These are phyloP conservation scores for Excoecaria agallocha DNA, from an alignment of 345 rosid species.

Conservation along the genomic window DNA sequence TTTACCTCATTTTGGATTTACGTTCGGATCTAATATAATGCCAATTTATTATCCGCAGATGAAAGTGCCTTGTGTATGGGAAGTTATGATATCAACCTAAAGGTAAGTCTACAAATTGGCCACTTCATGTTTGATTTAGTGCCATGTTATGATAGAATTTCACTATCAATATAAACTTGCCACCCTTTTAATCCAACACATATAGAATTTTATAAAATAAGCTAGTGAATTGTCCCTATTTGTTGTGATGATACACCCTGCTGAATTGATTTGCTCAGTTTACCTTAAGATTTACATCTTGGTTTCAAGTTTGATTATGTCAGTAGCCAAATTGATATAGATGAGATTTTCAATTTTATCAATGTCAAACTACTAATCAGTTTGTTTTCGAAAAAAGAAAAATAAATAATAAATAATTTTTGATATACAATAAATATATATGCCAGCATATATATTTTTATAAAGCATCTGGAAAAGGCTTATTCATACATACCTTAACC, in stretches of 20 bases:
- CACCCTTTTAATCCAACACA: neutral
- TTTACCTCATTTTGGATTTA: neutral
- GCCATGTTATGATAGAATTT: neutral
- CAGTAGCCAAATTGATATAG: neutral
- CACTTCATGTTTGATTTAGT: constrained; percentile 4
- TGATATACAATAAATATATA: neutral
- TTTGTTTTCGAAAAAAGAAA: too few species aligned
- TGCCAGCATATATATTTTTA: neutral
- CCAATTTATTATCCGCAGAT: constrained; percentile 37
- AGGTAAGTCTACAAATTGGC: constrained; percentile 48
- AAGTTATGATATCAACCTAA: constrained; percentile 92
- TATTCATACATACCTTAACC: neutral
- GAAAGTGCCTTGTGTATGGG: constrained; percentile 99
- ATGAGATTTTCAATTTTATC: neutral
- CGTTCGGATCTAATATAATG: neutral
- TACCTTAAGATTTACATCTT: neutral
- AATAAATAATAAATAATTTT: too few species aligned
- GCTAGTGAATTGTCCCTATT: neutral
- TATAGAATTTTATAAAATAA: neutral
- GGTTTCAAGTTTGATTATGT: neutral
- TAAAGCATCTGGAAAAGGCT: neutral
- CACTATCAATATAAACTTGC: neutral
- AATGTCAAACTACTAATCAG: neutral
- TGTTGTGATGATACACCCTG: neutral
- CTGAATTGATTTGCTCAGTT: neutral